Base-by-base conservation (phyloP, 768 basidiomycete genomes). In the Boletus sensibilis region DNA sequence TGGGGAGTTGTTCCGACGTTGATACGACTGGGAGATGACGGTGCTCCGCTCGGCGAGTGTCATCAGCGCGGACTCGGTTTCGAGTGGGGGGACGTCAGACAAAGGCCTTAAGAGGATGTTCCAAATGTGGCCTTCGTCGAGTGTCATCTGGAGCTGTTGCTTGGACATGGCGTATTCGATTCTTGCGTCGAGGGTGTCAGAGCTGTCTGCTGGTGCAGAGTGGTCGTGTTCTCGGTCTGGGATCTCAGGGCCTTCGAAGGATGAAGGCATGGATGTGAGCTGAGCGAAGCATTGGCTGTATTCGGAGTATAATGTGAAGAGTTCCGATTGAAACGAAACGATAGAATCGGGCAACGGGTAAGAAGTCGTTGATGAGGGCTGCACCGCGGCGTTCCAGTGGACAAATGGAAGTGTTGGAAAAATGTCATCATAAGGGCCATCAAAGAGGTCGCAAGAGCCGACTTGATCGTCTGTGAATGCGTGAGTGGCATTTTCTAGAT, bases 81-180 rank as follows among this genome's bases (percentile, higher is more conserved):
- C 65, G 40, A 34, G 48, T n/a, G 62, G 48, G 21, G 56, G 42
- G 20, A 13, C 27, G 43, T 57, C 43, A 14, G 64, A 64, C 11
- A 57, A 54, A 0, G 50, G 52, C 3, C 56, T 45, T 18, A 72
- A 59, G 23, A 87, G 68, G 18, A 72, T 53, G 5, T 77, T 64
- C 90, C 88, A 89, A 44, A 91, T 64, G 34, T 69, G 68, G 31
- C 81, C 82, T 68, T 92, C 90, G 41, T 86, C 82, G 4, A 80
- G 54, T 3, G 78, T 79, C 40, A 91, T 76, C 55, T 83, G 78
- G 35, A 79, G 70, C 60, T 91, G 89, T 2, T 75, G 74, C 64
- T 84, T 88, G 41, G 86, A 84, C 78, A 86, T 79, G 20, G 75
- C 75, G 53, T 79, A 75, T 44, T 79, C 80, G 34, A 71, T 67